Base-by-base conservation (phyloP, 2,329 filamentous ascomycete genomes). In the Aspergillus unguis region DNA sequence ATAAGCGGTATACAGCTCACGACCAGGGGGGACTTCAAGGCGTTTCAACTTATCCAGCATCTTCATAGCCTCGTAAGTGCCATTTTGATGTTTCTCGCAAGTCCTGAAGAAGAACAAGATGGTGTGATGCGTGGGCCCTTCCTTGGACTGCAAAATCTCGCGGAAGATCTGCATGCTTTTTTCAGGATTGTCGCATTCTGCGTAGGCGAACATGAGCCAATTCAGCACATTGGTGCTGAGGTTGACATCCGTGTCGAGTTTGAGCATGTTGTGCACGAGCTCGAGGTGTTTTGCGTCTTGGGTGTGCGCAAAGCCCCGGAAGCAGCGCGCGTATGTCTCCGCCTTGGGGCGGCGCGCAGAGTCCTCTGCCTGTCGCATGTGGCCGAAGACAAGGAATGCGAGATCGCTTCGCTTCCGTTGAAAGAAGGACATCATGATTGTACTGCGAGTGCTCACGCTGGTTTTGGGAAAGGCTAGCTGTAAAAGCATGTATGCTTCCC, bases 191-290 rank as follows among this genome's bases (percentile, higher is more conserved):
- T 82, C 87, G 63, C 85, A 88, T 1, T 83, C 81, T 1, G 85
- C 83, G 66, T 95, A 92, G 0, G 90, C 92, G 9, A 94, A 78
- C 85, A 99, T 96, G 44, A 97, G 76, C 0, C 87, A 85, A 63
- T 96, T 97, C 62, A 87, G 84, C 2, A 97, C 77, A 50, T 77
- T 78, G 0, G 92, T 97, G 61, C 82, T 85, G 4, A 86, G 80
- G 61, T 92, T 85, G 35, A 97, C 80, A 38, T 83, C 82, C n/a
- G 85, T 80, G 69, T 99, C 94, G 69, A 96, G 85, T 74, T 96
- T 97, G 60, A 96, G 79, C 83, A 96, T 92, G 67, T 96, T 96
- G 74, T 96, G 88, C 2, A 95, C 82, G 56, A 87, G 83, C 53
- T 85, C 83, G 23, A 96, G 75, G 38, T 84, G 85, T 51, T 88